Evolutionary conservation across 2,329 filamentous ascomycete species (phyloP).

Genomic region (Colletotrichum sp.): DNA sequence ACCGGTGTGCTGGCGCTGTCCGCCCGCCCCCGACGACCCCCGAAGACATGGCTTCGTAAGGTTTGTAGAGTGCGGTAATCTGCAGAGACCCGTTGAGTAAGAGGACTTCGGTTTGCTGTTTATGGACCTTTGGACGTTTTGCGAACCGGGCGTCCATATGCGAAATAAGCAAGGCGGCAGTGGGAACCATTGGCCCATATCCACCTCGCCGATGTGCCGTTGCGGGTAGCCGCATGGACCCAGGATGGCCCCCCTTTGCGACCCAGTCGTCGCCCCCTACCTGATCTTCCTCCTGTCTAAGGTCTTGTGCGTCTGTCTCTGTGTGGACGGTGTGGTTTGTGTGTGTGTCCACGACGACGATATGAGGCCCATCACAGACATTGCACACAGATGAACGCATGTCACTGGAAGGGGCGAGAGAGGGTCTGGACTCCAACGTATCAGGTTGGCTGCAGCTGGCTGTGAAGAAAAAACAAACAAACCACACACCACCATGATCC

Average conservation of each 20-base stretch:
- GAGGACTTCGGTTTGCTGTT: neutral
- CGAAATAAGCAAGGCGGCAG: neutral
- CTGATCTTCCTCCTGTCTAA: neutral
- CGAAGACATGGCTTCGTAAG: neutral
- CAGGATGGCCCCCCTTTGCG: neutral
- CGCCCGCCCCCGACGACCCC: neutral
- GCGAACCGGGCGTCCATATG: neutral
- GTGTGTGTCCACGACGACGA: neutral
- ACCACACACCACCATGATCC: neutral
- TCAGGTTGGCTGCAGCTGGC: neutral
- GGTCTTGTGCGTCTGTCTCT: neutral
- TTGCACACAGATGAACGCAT: neutral
- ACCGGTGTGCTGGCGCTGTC: neutral
- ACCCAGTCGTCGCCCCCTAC: neutral
- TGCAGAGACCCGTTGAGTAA: neutral
- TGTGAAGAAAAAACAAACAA: neutral
- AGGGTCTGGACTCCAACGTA: neutral
- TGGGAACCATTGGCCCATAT: neutral
- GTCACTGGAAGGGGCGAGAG: neutral
- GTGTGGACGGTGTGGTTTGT: neutral
- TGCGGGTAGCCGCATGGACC: neutral
- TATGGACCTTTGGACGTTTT: neutral
- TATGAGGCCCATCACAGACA: neutral
- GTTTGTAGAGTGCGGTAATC: neutral
- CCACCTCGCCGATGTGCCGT: neutral